These are phyloP conservation scores for Lactarius psammicola DNA, from an alignment of 768 basidiomycete genomes.

Conservation along the genomic window DNA sequence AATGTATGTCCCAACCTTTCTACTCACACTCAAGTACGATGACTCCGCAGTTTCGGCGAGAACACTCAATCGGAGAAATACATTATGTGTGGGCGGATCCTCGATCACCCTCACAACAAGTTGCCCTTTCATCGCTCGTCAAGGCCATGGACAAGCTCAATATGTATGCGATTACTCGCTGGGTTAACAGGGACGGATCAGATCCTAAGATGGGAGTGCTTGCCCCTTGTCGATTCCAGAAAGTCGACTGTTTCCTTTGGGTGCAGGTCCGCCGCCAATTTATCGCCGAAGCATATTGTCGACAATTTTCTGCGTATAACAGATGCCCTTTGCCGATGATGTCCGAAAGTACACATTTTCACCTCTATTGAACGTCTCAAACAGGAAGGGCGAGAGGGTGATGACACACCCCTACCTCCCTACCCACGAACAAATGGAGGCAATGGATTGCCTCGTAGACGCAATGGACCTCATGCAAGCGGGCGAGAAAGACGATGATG, in stretches of 20 bases:
- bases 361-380: conserved; percentile 69
- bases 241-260: conserved; percentile 82
- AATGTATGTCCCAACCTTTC: conserved; percentile 47
- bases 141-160: conserved; percentile 70
- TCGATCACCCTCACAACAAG: conserved; percentile 62
- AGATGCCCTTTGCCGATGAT: conserved; percentile 98
- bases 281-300: not conserved
- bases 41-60: conserved; percentile 68
- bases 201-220: conserved; percentile 89
- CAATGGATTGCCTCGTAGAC: conserved; percentile 88
- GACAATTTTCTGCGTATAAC: conserved; percentile 10
- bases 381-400: conserved; percentile 70
- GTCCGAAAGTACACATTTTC: conserved; percentile 84
- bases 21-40: not conserved
- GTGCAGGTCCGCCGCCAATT: conserved; percentile 55
- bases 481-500: conserved; percentile 73
- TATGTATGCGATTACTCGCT: conserved; percentile 77
- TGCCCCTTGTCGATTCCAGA: conserved; percentile 56
- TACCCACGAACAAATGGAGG: conserved; percentile 68
- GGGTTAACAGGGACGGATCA: conserved; percentile 67
- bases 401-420: conserved; percentile 81
- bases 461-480: conserved; percentile 82
- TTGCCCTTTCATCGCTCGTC: conserved; percentile 83
- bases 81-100: conserved; percentile 83
- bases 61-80: conserved; percentile 79